Base-by-base conservation (phyloP, 1,284 basidiomycete genomes). In the Ustilago crameri region DNA sequence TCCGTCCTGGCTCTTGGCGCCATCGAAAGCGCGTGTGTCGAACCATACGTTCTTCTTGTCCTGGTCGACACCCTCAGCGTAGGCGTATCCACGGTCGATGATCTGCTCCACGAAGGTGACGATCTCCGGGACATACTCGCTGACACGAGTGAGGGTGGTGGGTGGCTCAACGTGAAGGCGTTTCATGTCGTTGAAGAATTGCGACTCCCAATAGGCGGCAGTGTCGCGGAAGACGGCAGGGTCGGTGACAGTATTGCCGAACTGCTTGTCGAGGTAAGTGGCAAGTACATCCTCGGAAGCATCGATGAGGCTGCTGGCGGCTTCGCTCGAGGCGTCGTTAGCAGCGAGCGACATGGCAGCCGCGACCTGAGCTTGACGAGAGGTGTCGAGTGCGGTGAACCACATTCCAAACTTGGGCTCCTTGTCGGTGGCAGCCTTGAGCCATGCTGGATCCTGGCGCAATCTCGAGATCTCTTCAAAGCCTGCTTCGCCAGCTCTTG, bases 91-190 rank as follows among this genome's bases (percentile, higher is more conserved):
- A 64, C 95, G 95, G 59, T 88, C 85, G 69, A 96, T 87, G 81
- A 98, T 94, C 45, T 88, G 86, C 81, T 95, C 88, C 20, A 98
- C 91, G 82, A 95, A 99, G 1, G 88, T 84, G 51, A 94, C 92
- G 72, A 98, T 93, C 84, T 98, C 95, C 9, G 94, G 93, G 14
- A 99, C 91, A 84, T 94, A 99, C 84, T 98, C 96, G 17, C 93
- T 95, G 15, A 98, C 96, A 38, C 96, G 90, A 3, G 96, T 98
- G 55, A 98, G 85, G 1, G 90, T 93, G 82, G 95, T 93, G 17
- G 96, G 95, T 32, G 90, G 89, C 59, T 91, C 89, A 50, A 98
- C 92, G 66, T 89, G 89, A 26, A 99, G 87, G 15, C 90, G 89
- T 30, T 86, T 86, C 96, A 99, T 99, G 82, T 98, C 95, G 43